phyloP scores from a whole-genome alignment of 2,329 filamentous ascomycete species.

The Aschersonia sp. region DNA sequence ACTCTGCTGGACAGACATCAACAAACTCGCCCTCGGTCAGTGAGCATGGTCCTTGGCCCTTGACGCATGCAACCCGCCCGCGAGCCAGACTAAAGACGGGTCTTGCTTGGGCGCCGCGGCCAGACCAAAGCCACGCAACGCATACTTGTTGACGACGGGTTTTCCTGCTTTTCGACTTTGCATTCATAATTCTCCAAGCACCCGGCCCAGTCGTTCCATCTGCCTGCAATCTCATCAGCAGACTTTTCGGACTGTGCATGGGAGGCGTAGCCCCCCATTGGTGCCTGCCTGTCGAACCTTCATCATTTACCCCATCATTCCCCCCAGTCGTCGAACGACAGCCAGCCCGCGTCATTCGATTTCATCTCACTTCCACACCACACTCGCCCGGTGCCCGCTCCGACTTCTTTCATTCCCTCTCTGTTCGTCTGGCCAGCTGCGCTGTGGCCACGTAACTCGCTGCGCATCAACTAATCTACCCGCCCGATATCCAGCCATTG shows the following conservation, averaged over 20 bases:
- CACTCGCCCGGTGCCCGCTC: not conserved
- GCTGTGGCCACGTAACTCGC: not conserved
- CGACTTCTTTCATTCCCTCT: not conserved
- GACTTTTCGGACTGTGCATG: slow-evolving; percentile 1
- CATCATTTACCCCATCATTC: slow-evolving; percentile 2
- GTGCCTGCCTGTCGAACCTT: not conserved
- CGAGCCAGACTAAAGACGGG: not conserved
- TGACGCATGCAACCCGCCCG: not conserved
- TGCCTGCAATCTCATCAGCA: slow-evolving; percentile 1
- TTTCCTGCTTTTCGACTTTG: not conserved
- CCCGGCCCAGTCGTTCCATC: slow-evolving; percentile 1
- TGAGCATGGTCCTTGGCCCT: not conserved
- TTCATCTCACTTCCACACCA: slow-evolving; percentile 3
- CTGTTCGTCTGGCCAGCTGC: not conserved
- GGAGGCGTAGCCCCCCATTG: slow-evolving; percentile 1
- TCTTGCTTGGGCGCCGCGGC: not conserved
- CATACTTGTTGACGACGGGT: not conserved
- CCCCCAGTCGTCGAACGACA: slow-evolving; percentile 3
- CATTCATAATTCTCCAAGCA: not conserved
- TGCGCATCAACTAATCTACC: not conserved
- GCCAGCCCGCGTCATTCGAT: slow-evolving; percentile 4
- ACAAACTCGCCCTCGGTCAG: not conserved
- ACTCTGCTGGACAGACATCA: not conserved
- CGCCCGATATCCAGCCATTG: not conserved
- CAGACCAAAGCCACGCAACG: not conserved